phyloP scores from a whole-genome alignment of 2,329 filamentous ascomycete species.

The Fusarium sp. region DNA sequence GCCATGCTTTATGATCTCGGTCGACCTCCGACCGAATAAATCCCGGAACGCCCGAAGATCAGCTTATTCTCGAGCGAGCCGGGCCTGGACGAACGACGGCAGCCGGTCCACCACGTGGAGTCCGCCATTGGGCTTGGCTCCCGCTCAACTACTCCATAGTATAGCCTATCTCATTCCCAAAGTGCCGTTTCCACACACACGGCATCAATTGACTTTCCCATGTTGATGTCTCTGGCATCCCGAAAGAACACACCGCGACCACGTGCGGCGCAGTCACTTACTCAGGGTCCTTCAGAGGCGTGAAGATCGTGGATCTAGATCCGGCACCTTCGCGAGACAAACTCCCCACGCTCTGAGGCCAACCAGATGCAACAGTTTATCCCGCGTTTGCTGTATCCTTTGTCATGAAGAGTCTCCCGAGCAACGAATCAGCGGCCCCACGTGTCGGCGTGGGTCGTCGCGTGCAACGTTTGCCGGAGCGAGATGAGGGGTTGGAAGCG shows the following conservation, averaged over 20 bases:
- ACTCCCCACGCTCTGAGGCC: constrained; percentile 4
- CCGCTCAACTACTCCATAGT: constrained; percentile 23
- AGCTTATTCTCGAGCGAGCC: constrained; percentile 1
- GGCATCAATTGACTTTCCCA: constrained; percentile 12
- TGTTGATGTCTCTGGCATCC: neutral
- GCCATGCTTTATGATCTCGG: constrained; percentile 5
- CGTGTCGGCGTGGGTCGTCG: constrained; percentile 43
- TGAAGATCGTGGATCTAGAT: constrained; percentile 21
- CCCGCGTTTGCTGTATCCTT: constrained; percentile 14
- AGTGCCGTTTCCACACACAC: constrained; percentile 5
- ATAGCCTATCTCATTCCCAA: constrained; percentile 6
- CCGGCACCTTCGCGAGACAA: constrained; percentile 1
- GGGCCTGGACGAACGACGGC: constrained; percentile 34
- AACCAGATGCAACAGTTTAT: constrained; percentile 14
- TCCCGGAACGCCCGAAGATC: constrained; percentile 3
- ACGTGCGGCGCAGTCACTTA: constrained; percentile 25
- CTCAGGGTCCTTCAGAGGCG: constrained; percentile 8
- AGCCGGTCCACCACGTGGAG: constrained; percentile 44
- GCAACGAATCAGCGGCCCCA: constrained; percentile 52
- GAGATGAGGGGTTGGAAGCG: constrained; percentile 29
- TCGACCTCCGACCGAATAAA: constrained; percentile 3
- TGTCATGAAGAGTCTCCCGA: constrained; percentile 23
- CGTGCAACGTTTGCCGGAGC: constrained; percentile 25
- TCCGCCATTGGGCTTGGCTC: constrained; percentile 41
- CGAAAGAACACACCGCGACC: constrained; percentile 16